Evolutionary conservation across 78 protist species (phyloP).

Genomic region (Isochrysis galbana): DNA sequence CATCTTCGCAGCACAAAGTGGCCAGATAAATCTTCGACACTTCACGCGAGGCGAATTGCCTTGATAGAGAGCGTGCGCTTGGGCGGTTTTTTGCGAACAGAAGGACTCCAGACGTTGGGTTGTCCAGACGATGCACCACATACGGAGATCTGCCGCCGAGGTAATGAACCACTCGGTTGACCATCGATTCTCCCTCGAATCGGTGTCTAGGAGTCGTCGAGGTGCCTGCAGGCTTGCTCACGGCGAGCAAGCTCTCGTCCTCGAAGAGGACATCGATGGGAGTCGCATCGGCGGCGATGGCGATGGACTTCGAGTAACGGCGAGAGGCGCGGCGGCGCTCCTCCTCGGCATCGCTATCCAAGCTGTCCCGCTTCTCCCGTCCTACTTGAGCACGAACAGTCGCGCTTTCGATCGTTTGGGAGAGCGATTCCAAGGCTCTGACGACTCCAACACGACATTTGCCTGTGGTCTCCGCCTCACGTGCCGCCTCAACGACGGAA

Average conservation of each 20-base stretch:
- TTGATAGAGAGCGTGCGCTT: background rate
- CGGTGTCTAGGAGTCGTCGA: background rate
- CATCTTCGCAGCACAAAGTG: too few species aligned
- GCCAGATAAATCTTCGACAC: background rate
- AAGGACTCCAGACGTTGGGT: background rate
- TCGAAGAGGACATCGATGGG: background rate
- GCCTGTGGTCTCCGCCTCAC: too few species aligned
- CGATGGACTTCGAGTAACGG: background rate
- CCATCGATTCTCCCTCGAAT: background rate
- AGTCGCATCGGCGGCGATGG: background rate
- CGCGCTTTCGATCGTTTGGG: too few species aligned
- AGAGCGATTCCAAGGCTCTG: too few species aligned
- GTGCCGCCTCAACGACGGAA: too few species aligned
- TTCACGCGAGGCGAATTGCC: background rate
- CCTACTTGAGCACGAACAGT: too few species aligned
- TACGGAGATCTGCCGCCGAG: background rate
- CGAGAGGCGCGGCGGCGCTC: background rate
- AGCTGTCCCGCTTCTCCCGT: too few species aligned
- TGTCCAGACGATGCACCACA: background rate
- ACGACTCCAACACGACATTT: too few species aligned
- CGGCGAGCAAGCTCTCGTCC: background rate
- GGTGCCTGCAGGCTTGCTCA: background rate
- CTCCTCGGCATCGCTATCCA: too few species aligned
- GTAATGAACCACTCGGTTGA: background rate
- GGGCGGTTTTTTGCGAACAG: background rate